phyloP scores from a whole-genome alignment of 495 filamentous ascomycete genomes.

The Cryomyces minteri region DNA sequence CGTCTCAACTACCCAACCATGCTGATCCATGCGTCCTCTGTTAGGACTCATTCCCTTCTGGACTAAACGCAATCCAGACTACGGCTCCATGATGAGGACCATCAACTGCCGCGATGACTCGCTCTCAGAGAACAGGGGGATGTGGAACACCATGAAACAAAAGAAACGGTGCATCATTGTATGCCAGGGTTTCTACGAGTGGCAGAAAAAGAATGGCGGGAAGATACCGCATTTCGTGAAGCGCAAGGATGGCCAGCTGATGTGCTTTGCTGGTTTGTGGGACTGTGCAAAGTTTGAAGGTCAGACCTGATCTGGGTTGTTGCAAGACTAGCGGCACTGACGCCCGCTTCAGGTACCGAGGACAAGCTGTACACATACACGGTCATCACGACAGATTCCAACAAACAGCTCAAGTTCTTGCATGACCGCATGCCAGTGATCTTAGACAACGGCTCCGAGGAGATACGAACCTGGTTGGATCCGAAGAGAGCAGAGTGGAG shows the following conservation, averaged over 20 bases:
- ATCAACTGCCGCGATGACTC: slow-evolving; percentile 96
- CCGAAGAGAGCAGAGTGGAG: slow-evolving; percentile 54
- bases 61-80: slow-evolving; percentile 68
- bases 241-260: slow-evolving; percentile 61
- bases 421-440: slow-evolving; percentile 96
- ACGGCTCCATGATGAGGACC: slow-evolving; percentile 57
- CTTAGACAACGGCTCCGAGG: slow-evolving; percentile 53
- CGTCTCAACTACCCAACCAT: neutral
- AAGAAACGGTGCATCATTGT: slow-evolving; percentile 73
- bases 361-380: slow-evolving; percentile 73
- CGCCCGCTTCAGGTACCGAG: slow-evolving; percentile 22
- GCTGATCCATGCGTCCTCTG: slow-evolving; percentile 11
- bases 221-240: slow-evolving; percentile 69
- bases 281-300: slow-evolving; percentile 72
- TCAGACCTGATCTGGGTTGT: slow-evolving; percentile 13
- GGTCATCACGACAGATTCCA: slow-evolving; percentile 76
- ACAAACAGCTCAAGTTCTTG: slow-evolving; percentile 59
- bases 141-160: slow-evolving; percentile 86
- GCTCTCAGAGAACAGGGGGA: slow-evolving; percentile 50
- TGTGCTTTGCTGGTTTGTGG: slow-evolving; percentile 87
- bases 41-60: slow-evolving; percentile 69
- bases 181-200: slow-evolving; percentile 91
- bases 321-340: neutral
- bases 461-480: slow-evolving; percentile 64
- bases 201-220: slow-evolving; percentile 67